These are phyloP conservation scores for Kalmusia sp. DNA, from an alignment of 2,329 filamentous ascomycete genomes.

Conservation along the genomic window DNA sequence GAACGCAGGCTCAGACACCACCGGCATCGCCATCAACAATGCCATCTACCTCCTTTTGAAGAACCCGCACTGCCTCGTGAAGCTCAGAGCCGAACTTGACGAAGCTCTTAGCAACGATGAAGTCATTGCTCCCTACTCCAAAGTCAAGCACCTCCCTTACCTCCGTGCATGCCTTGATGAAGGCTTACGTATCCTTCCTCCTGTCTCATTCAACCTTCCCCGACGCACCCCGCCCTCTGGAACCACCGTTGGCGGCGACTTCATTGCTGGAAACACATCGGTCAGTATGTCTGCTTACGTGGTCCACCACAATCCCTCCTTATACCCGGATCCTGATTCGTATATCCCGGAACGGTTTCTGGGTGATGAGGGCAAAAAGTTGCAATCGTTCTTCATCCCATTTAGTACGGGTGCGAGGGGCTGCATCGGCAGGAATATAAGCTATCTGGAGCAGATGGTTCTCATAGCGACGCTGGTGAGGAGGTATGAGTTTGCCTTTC, in stretches of 20 bases:
- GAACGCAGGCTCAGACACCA: slow-evolving; percentile 14
- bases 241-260: slow-evolving; percentile 41
- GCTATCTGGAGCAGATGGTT: slow-evolving; percentile 2
- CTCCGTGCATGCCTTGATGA: slow-evolving; percentile 53
- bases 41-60: slow-evolving; percentile 12
- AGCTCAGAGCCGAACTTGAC: slow-evolving; percentile 17
- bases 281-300: slow-evolving; percentile 26
- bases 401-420: slow-evolving; percentile 1
- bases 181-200: slow-evolving; percentile 50
- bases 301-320: background rate
- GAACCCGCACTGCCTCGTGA: slow-evolving; percentile 6
- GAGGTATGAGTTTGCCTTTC: slow-evolving; percentile 4
- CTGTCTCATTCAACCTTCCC: slow-evolving; percentile 45
- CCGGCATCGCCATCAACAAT: slow-evolving; percentile 17
- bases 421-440: slow-evolving; percentile 5
- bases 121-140: slow-evolving; percentile 7
- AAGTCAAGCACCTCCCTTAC: slow-evolving; percentile 3
- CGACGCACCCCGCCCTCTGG: slow-evolving; percentile 50
- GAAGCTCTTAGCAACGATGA: slow-evolving; percentile 11
- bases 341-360: background rate
- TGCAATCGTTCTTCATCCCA: background rate
- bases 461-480: background rate
- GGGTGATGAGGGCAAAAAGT: background rate
- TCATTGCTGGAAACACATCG: slow-evolving; percentile 39
- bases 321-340: background rate